phyloP scores from a whole-genome alignment of 345 rosid species.

The Erysimum cheiranthoides region DNA sequence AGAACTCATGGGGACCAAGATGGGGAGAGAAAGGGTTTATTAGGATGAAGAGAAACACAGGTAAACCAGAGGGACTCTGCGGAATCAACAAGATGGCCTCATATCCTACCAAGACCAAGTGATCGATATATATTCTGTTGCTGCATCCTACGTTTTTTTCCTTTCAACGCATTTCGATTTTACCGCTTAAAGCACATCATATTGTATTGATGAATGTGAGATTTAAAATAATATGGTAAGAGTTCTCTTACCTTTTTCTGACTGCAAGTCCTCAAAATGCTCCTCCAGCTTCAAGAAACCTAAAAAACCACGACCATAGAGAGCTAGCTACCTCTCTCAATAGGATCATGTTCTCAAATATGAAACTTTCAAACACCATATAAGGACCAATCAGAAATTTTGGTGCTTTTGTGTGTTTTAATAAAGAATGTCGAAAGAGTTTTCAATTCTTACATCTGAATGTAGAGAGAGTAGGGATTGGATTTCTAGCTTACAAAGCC shows the following conservation, averaged over 20 bases:
- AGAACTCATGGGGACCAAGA: conserved; percentile 86
- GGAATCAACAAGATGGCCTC: conserved; percentile 94
- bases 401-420: not conserved
- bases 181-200: conserved; percentile 16
- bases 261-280: not conserved
- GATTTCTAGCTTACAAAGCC: conserved; percentile 40
- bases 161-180: conserved; percentile 21
- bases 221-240: conserved; percentile 35
- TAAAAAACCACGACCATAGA: conserved; percentile 16
- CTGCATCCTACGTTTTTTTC: not conserved
- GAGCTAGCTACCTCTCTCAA: not conserved
- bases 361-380: conserved; percentile 19
- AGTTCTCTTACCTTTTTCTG: conserved; percentile 15
- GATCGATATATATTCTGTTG: conserved; percentile 6
- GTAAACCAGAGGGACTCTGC: conserved; percentile 75
- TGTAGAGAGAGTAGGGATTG: conserved; percentile 30
- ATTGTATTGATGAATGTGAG: conserved; percentile 41
- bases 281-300: conserved; percentile 15
- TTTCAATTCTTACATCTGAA: conserved; percentile 27
- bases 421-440: conserved; percentile 21
- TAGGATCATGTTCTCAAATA: not conserved
- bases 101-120: conserved; percentile 64
- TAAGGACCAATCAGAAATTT: conserved; percentile 22
- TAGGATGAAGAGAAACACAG: conserved; percentile 79
- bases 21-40: conserved; percentile 90